Conservation (phyloP, 2,329 filamentous ascomycete genomes). For the Paecilomyces sp. region DNA sequence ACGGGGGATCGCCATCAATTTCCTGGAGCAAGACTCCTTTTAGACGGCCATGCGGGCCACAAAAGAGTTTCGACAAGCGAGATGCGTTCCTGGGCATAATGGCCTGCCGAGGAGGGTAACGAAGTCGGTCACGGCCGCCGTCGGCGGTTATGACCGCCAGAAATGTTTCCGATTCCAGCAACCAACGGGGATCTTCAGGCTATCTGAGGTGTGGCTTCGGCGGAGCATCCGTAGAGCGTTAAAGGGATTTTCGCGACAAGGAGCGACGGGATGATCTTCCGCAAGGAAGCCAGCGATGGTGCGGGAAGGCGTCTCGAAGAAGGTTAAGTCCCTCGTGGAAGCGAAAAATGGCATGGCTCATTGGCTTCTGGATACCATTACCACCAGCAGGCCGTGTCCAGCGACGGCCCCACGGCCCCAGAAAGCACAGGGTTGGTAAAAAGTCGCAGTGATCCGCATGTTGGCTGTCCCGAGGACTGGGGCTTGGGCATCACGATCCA, state of each 20-base stretch:
- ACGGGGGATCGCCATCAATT: not conserved
- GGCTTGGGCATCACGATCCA: conserved; percentile 2
- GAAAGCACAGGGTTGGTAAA: not conserved
- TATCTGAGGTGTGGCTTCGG: not conserved
- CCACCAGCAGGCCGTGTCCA: not conserved
- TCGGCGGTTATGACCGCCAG: not conserved
- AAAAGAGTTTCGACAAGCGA: not conserved
- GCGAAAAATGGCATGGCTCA: conserved; percentile 6
- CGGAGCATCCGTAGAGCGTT: not conserved
- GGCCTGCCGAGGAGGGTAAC: not conserved
- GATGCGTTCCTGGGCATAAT: not conserved
- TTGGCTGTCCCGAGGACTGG: conserved; percentile 1
- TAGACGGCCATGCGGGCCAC: not conserved
- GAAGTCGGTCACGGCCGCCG: not conserved
- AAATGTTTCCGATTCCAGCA: not conserved
- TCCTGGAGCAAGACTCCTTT: not conserved
- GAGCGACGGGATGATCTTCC: conserved; percentile 3
- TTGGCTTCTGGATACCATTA: not conserved
- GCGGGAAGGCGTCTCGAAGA: conserved; percentile 1
- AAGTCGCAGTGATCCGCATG: conserved; percentile 5
- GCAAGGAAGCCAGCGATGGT: conserved; percentile 3
- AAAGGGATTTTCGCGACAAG: not conserved
- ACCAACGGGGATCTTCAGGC: not conserved
- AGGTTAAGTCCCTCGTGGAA: conserved; percentile 9
- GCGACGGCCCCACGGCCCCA: not conserved